A percentile compares a stretch with the other conserved stretches of the same genome.
Evolutionary conservation across 2,329 filamentous ascomycete genomes (phyloP).

Genomic region (Hypoxylon sp.): DNA sequence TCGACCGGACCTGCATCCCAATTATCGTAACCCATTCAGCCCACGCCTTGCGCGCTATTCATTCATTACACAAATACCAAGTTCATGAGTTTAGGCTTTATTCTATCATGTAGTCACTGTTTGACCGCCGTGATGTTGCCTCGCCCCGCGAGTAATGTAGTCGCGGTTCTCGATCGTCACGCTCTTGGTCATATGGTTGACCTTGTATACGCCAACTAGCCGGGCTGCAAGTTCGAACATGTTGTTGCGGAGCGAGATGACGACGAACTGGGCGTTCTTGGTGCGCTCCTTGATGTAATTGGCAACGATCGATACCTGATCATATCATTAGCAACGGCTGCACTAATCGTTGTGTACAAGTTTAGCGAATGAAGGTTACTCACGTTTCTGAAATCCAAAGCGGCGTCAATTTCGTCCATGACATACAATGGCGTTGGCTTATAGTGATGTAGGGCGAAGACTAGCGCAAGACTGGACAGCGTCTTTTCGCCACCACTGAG

Average conservation of each 20-base stretch:
- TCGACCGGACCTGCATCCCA: background rate
- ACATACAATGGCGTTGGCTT: conserved; percentile 98
- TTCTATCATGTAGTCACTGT: conserved; percentile 15
- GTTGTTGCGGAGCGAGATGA: conserved; percentile 97
- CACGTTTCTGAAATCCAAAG: conserved; percentile 97
- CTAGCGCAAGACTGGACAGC: conserved; percentile 88
- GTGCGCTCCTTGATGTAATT: conserved; percentile 99
- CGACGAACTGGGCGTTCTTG: conserved; percentile 99
- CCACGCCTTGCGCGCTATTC: conserved; percentile 6
- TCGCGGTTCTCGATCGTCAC: conserved; percentile 90
- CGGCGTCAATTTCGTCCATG: conserved; percentile 99
- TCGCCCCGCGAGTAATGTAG: conserved; percentile 68
- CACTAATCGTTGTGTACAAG: background rate
- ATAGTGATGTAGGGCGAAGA: conserved; percentile 99
- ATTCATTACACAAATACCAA: conserved; percentile 17
- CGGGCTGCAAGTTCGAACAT: conserved; percentile 99
- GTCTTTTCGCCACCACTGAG: conserved; percentile 98
- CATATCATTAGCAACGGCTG: conserved; percentile 29
- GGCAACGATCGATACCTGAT: conserved; percentile 94
- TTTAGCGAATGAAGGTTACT: conserved; percentile 61
- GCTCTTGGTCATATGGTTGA: conserved; percentile 98
- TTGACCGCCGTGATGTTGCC: conserved; percentile 30
- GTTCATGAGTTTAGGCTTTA: background rate
- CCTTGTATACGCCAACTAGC: conserved; percentile 98
- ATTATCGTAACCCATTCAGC: conserved; percentile 18